phyloP scores from a whole-genome alignment of 2,329 filamentous ascomycete species.

The Penicillium sp. region DNA sequence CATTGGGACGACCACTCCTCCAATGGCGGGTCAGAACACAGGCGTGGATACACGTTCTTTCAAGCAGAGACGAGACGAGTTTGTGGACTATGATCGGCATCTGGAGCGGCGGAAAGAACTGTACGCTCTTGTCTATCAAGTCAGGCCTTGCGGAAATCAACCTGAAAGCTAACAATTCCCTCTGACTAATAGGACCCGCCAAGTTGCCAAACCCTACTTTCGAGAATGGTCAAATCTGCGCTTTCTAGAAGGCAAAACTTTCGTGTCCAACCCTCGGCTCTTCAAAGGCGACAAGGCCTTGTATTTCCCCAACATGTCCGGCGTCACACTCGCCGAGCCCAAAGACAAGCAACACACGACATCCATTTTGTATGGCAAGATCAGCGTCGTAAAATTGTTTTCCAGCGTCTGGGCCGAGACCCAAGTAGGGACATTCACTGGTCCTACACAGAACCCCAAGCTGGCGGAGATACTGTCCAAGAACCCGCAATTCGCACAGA shows the following conservation, averaged over 20 bases:
- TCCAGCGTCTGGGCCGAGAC: slow-evolving; percentile 82
- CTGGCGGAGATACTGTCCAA: slow-evolving; percentile 65
- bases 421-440: slow-evolving; percentile 75
- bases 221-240: slow-evolving; percentile 90
- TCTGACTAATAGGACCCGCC: slow-evolving; percentile 61
- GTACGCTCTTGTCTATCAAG: slow-evolving; percentile 51
- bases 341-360: slow-evolving; percentile 71
- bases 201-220: slow-evolving; percentile 88
- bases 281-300: slow-evolving; percentile 82
- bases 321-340: slow-evolving; percentile 70
- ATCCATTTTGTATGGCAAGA: slow-evolving; percentile 69
- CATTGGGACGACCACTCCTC: slow-evolving; percentile 78
- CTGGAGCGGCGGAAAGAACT: slow-evolving; percentile 74
- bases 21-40: slow-evolving; percentile 77
- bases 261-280: slow-evolving; percentile 78
- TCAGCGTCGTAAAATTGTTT: slow-evolving; percentile 80
- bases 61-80: slow-evolving; percentile 73
- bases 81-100: slow-evolving; percentile 84
- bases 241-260: slow-evolving; percentile 85
- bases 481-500: slow-evolving; percentile 63
- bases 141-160: not conserved
- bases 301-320: slow-evolving; percentile 91
- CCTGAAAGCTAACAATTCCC: not conserved
- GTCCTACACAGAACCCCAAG: slow-evolving; percentile 67
- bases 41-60: slow-evolving; percentile 71